Conservation (phyloP, 75 land plant genomes). For the Isoetes taiwanensis region DNA sequence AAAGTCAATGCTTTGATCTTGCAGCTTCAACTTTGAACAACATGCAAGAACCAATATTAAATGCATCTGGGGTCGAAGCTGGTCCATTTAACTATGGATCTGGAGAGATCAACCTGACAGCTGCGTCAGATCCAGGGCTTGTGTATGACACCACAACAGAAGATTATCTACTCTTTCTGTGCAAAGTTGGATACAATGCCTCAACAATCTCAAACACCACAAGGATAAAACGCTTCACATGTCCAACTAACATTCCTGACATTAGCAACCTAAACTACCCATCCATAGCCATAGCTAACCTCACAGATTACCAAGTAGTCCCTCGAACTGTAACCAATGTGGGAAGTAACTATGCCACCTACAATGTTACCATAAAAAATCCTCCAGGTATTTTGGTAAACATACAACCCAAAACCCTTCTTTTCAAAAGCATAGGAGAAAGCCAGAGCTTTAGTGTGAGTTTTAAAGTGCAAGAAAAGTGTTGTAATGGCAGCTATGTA, state of each 20-base stretch:
- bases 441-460: too few species aligned
- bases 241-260: conserved; percentile 25
- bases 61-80: conserved; percentile 21
- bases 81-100: conserved; percentile 57
- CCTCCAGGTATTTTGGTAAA: conserved; percentile 38
- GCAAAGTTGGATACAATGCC: conserved; percentile 39
- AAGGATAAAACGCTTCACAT: conserved; percentile 15
- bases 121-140: conserved; percentile 48
- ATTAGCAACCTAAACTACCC: conserved; percentile 48
- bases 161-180: conserved; percentile 48
- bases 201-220: conserved; percentile 20
- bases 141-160: conserved; percentile 32
- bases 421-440: too few species aligned
- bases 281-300: conserved; percentile 37
- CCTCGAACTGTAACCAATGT: conserved; percentile 45
- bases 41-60: conserved; percentile 16
- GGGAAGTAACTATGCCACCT: conserved; percentile 24
- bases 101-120: conserved; percentile 41
- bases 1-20: too few species aligned
- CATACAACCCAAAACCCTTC: conserved; percentile 40
- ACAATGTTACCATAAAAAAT: conserved; percentile 21
- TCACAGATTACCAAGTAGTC: conserved; percentile 18
- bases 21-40: too few species aligned
- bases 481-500: too few species aligned
- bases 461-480: too few species aligned